These are phyloP conservation scores for Dendrobium catenatum DNA, from an alignment of 106 monocot genomes.

Conservation along the genomic window DNA sequence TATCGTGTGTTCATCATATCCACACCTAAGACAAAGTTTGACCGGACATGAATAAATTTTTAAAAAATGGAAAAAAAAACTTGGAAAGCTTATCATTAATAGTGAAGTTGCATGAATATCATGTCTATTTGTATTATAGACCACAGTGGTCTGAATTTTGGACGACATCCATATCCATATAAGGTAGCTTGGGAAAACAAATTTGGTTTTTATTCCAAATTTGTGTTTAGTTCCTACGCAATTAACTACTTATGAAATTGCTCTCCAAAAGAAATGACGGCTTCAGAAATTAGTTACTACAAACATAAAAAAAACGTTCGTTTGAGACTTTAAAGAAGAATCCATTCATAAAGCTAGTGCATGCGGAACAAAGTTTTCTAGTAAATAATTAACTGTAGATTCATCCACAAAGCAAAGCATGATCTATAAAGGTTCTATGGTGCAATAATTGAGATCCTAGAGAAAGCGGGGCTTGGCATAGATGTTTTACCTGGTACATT, in stretches of 20 bases:
- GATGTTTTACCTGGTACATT: slow-evolving; percentile 78
- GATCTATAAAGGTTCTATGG: background rate
- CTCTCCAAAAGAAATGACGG: background rate
- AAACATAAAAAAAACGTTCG: background rate
- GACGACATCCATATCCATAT: no score
- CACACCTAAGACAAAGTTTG: no score
- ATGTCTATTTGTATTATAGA: no score
- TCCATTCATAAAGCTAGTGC: background rate
- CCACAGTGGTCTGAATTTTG: no score
- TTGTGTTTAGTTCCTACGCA: no score
- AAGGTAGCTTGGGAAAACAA: no score
- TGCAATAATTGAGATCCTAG: background rate
- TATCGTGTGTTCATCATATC: no score
- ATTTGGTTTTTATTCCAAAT: no score
- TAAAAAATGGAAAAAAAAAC: no score
- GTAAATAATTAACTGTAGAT: background rate
- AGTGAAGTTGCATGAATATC: no score
- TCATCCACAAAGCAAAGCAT: background rate
- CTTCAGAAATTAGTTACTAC: background rate
- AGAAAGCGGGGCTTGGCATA: background rate
- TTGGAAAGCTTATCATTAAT: no score
- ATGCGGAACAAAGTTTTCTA: background rate
- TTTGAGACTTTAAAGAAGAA: background rate
- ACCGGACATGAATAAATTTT: no score
- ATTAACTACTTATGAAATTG: background rate